These are phyloP conservation scores for Neckera pumila DNA, from an alignment of 225 moss, liverwort and hornwort genomes.

Conservation along the genomic window DNA sequence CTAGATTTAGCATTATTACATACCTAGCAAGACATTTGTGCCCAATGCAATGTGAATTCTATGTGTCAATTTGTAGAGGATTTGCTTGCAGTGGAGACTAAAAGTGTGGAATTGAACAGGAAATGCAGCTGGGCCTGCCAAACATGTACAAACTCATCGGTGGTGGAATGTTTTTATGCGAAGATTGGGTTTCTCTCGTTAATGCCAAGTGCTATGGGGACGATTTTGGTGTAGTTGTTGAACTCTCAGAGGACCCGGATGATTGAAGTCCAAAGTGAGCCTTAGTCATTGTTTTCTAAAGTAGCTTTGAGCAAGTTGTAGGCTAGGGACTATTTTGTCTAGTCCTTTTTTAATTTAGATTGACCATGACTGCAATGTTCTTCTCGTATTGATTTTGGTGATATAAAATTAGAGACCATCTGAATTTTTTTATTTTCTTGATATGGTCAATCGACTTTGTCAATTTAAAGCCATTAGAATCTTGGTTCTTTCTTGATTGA, in stretches of 20 bases:
- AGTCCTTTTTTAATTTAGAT: background rate
- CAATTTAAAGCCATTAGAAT: too few species aligned
- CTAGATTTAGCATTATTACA: background rate
- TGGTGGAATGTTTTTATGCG: conserved; percentile 4
- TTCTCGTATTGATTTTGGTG: background rate
- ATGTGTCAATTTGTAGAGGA: background rate
- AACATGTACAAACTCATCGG: conserved; percentile 4
- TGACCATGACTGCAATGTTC: background rate
- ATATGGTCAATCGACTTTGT: too few species aligned
- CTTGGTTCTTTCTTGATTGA: too few species aligned
- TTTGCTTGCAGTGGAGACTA: background rate
- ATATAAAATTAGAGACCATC: too few species aligned
- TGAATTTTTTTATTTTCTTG: too few species aligned
- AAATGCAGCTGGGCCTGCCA: conserved; percentile 8
- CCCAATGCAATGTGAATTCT: background rate
- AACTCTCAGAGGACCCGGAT: background rate
- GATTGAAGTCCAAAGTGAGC: background rate
- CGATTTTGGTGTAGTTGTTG: too few species aligned
- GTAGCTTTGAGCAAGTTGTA: background rate
- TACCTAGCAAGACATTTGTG: background rate
- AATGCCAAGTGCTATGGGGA: too few species aligned
- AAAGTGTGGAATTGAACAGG: conserved; percentile 1
- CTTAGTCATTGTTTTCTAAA: background rate
- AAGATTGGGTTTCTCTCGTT: too few species aligned
- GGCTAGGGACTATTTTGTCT: background rate